Base-by-base conservation (phyloP, 495 filamentous ascomycete species). In the Hypoxylon fragiforme region DNA sequence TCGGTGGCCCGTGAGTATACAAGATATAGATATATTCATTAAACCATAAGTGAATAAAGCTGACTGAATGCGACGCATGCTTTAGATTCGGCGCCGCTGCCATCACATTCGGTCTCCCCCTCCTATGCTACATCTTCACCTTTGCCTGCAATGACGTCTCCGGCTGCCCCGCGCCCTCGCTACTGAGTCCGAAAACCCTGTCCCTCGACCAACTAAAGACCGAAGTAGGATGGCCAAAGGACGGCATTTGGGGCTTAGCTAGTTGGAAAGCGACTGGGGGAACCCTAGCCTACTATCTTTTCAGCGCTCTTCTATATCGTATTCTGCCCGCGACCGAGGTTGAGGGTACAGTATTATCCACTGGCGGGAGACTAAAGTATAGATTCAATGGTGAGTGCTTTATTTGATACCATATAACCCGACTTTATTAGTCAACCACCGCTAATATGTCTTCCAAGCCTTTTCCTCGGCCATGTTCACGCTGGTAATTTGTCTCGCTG, bases 141-240 rank as follows among this genome's bases (percentile, higher is more conserved):
- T 96, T 97, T 66, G 72, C 89, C 59, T 97, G 94, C 79, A 97
- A 96, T 67, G 94, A 96, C 66, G 70, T 91, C 54, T 84, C 90
- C 20, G 94, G 95, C 44, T 97, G 95, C 61, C 95, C 94, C 9
- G 84, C 89, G 5, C 90, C 92, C 7, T 92, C 86, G n/a, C 75
- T 94, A 19, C 80, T 96, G 40, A 77, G 81, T 45, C 91, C 92
- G 24, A 85, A 81, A 36, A 84, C 82, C 16, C 73, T 96, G 26
- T 81, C 81, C 28, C 73, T 91, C 43, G 81, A 85, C 11, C 75
- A 80, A 62, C 72, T 96, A 62, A 92, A 92, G 68, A 50, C 73
- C 32, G 91, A 96, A 59, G 76, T 86, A 15, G 89, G 87, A 49
- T 96, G 91, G 91, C 86, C 88, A 0, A 69, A 80, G 43, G 70